These are phyloP conservation scores for Saururus chinensis DNA, from an alignment of 164 flowering plant genomes.

Conservation along the genomic window DNA sequence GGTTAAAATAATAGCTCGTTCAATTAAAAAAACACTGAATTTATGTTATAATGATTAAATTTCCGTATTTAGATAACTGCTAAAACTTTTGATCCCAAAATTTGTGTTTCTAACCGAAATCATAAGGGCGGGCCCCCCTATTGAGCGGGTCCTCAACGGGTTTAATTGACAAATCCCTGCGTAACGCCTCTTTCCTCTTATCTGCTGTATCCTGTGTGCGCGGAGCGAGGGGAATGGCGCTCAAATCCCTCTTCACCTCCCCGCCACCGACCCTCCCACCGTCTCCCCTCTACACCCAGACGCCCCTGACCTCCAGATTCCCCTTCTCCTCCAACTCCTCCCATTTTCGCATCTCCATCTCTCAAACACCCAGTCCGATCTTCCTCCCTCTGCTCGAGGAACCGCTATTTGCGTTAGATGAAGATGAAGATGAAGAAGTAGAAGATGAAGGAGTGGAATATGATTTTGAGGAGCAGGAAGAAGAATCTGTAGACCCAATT, in stretches of 20 bases:
- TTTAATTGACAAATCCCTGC: no score
- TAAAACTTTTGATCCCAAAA: no score
- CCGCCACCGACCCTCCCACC: neutral
- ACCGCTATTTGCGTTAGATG: constrained; percentile 7
- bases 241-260: neutral
- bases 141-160: no score
- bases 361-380: constrained; percentile 25
- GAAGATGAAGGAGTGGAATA: constrained; percentile 10
- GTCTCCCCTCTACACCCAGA: neutral
- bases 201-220: no score
- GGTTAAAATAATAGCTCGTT: no score
- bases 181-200: no score
- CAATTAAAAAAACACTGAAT: no score
- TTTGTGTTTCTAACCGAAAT: no score
- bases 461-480: constrained; percentile 4
- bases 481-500: constrained; percentile 39
- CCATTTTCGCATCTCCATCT: constrained; percentile 14
- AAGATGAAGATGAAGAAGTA: constrained; percentile 14
- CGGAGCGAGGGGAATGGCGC: no score
- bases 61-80: no score
- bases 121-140: no score
- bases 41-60: no score
- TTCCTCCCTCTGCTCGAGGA: constrained; percentile 47
- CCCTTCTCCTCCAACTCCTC: constrained; percentile 3
- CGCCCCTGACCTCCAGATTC: neutral